Conservation (phyloP, 2,329 filamentous ascomycete species). For the Cryoendolithus antarcticus region DNA sequence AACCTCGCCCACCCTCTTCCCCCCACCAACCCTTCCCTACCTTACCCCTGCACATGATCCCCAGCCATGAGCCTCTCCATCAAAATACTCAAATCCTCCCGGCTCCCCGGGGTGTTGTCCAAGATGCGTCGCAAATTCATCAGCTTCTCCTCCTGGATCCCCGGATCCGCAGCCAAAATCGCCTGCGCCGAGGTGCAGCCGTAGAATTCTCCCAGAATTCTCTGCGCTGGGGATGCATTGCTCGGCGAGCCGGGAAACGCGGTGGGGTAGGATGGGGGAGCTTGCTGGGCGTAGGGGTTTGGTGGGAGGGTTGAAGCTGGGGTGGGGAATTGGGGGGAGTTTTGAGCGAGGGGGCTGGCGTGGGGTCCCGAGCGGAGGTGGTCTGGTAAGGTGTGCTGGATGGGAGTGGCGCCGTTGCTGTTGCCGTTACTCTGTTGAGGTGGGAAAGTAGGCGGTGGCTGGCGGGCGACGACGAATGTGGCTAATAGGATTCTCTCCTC, state of each 20-base stretch:
- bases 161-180: slow-evolving; percentile 25
- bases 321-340: slow-evolving; percentile 2
- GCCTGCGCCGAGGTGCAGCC: slow-evolving; percentile 29
- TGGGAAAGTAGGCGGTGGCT: slow-evolving; percentile 21
- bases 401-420: slow-evolving; percentile 19
- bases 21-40: too few species aligned
- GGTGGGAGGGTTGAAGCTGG: slow-evolving; percentile 16
- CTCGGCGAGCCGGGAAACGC: too few species aligned
- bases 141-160: slow-evolving; percentile 47
- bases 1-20: too few species aligned
- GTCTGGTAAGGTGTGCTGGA: slow-evolving; percentile 22
- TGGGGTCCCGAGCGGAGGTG: slow-evolving; percentile 15
- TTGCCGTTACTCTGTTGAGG: slow-evolving; percentile 4
- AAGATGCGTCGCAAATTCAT: slow-evolving; percentile 58
- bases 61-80: too few species aligned
- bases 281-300: slow-evolving; percentile 24
- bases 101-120: slow-evolving; percentile 44
- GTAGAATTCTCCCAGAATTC: slow-evolving; percentile 33
- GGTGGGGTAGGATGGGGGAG: too few species aligned
- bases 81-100: too few species aligned
- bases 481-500: slow-evolving; percentile 68
- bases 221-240: slow-evolving; percentile 16
- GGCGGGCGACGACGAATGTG: slow-evolving; percentile 70
- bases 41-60: too few species aligned
- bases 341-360: not conserved